Conservation (phyloP, 2,329 filamentous ascomycete genomes). For the Graphilbum fragrans region DNA sequence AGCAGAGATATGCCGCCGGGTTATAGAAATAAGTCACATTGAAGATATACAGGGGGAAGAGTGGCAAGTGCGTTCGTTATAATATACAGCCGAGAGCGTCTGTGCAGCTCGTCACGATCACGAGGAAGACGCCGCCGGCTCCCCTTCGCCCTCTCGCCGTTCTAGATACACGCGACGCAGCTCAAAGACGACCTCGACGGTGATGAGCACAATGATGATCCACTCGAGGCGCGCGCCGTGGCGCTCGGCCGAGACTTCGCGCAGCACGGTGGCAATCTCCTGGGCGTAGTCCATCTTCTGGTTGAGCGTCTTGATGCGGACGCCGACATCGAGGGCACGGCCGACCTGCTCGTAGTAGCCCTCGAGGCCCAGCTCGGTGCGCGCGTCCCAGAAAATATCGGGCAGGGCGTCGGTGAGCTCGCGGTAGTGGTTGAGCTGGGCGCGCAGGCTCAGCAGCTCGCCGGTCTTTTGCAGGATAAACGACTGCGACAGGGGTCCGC, state of each 20-base stretch:
- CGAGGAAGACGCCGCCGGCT: too few relatives aligned
- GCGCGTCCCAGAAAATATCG: constrained; percentile 92
- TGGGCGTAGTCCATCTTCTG: constrained; percentile 97
- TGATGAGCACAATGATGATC: constrained; percentile 91
- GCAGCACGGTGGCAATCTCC: constrained; percentile 80
- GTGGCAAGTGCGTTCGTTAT: too few relatives aligned
- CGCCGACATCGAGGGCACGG: constrained; percentile 77
- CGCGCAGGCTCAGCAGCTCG: constrained; percentile 76
- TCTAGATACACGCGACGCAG: constrained; percentile 52
- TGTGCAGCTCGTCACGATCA: too few relatives aligned
- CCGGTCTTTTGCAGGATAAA: constrained; percentile 92
- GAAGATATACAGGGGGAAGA: too few relatives aligned
- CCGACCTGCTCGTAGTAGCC: constrained; percentile 93
- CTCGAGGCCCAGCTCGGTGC: constrained; percentile 79
- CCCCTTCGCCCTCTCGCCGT: too few relatives aligned
- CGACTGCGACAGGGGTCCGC: constrained; percentile 46
- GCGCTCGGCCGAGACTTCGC: constrained; percentile 82
- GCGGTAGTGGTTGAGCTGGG: constrained; percentile 91
- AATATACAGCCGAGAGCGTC: too few relatives aligned
- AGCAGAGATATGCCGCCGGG: too few relatives aligned
- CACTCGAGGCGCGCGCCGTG: constrained; percentile 81
- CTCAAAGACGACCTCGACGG: constrained; percentile 85
- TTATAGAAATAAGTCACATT: too few relatives aligned
- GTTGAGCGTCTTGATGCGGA: constrained; percentile 82
- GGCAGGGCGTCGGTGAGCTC: constrained; percentile 91